Evolutionary conservation across 768 basidiomycete genomes (phyloP).

Genomic region (Hericium erinaceus): DNA sequence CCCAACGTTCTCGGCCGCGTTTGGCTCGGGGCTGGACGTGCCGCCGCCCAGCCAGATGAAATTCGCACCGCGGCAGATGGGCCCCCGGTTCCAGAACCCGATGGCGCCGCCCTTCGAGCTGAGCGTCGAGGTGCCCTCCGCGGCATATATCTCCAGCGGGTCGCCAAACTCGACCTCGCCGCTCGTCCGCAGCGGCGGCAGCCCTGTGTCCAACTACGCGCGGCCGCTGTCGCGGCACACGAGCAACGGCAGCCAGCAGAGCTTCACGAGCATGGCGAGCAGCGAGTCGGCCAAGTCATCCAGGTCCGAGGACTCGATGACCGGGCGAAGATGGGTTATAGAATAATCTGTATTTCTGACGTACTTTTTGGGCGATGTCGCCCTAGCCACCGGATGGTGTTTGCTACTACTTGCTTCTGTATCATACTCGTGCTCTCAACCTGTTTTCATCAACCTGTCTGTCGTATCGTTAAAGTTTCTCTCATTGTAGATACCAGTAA

Average conservation of each 20-base stretch:
- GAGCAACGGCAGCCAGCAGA: slow-evolving; percentile 31
- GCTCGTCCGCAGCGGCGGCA: not conserved
- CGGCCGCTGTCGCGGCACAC: slow-evolving; percentile 23
- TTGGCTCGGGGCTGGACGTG: slow-evolving; percentile 26
- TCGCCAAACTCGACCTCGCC: not conserved
- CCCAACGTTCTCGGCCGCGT: slow-evolving; percentile 42
- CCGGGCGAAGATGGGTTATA: slow-evolving; percentile 35
- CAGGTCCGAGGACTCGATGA: slow-evolving; percentile 21
- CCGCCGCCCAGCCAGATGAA: slow-evolving; percentile 29
- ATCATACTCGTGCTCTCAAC: no score
- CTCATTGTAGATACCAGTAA: not conserved
- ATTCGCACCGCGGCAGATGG: slow-evolving; percentile 28
- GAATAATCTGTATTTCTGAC: slow-evolving; percentile 28
- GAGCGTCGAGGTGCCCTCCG: slow-evolving; percentile 3
- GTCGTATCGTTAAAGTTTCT: slow-evolving; percentile 2
- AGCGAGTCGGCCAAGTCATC: not conserved
- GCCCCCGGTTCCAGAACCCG: slow-evolving; percentile 40
- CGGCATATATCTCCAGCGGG: not conserved
- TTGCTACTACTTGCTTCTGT: slow-evolving; percentile 1
- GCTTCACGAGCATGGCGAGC: slow-evolving; percentile 25
- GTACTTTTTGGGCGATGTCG: not conserved
- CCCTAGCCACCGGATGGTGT: slow-evolving; percentile 7
- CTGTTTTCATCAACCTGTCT: not conserved
- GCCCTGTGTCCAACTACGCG: not conserved
- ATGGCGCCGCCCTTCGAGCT: slow-evolving; percentile 20